These are phyloP conservation scores for Zychaea mexicana DNA, from an alignment of 371 early-diverging fungal species.

Conservation along the genomic window DNA sequence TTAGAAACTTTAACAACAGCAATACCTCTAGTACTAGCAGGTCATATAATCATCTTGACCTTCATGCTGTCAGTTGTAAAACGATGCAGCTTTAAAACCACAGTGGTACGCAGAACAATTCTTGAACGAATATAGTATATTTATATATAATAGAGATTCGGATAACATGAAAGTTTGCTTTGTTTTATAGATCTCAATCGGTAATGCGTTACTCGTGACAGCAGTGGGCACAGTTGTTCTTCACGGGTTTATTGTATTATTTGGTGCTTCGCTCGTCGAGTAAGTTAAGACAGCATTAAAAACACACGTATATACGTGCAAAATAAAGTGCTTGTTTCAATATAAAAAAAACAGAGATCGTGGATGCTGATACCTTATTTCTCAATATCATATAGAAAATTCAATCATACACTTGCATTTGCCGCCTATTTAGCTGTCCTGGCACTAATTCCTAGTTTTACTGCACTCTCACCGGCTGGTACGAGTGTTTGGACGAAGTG, in stretches of 20 bases:
- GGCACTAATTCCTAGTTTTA: constrained; percentile 37
- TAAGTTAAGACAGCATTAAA: no score
- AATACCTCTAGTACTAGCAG: constrained; percentile 35
- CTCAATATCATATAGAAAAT: constrained; percentile 20
- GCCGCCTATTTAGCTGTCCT: constrained; percentile 43
- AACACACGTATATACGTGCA: no score
- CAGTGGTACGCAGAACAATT: constrained; percentile 14
- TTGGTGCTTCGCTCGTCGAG: constrained; percentile 47
- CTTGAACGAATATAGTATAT: not conserved
- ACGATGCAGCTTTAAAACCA: constrained; percentile 3
- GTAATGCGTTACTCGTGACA: constrained; percentile 26
- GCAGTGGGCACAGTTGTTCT: constrained; percentile 23
- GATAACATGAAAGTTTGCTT: not conserved
- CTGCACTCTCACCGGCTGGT: constrained; percentile 20
- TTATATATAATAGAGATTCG: not conserved
- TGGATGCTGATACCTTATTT: no score
- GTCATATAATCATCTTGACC: constrained; percentile 28
- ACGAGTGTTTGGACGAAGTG: constrained; percentile 33
- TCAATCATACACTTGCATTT: constrained; percentile 40
- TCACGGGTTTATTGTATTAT: constrained; percentile 38
- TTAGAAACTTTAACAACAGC: constrained; percentile 35
- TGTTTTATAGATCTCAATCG: constrained; percentile 23
- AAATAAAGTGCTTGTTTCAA: no score
- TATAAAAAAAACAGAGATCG: not conserved
- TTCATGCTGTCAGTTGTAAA: constrained; percentile 21